These are phyloP conservation scores for Rhodotorula sp. DNA, from an alignment of 1,284 basidiomycete genomes.

Conservation along the genomic window DNA sequence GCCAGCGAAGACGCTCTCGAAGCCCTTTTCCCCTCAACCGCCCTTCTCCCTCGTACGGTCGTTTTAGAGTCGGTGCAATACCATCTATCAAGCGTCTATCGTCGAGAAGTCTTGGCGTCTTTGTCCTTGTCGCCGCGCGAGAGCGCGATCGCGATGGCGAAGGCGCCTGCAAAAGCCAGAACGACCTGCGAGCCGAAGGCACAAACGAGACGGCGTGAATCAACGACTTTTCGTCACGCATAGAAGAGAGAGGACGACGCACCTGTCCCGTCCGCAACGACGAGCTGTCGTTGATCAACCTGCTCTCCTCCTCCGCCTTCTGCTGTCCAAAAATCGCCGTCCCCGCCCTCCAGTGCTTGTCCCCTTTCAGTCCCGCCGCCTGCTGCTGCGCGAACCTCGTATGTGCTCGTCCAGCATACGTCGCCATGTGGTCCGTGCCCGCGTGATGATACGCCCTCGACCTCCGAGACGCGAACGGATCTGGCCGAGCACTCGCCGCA, in stretches of 20 bases:
- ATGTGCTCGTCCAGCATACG: constrained; percentile 21
- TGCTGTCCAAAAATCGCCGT: constrained; percentile 27
- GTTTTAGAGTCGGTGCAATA: background rate
- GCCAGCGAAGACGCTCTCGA: no score
- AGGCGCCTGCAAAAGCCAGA: constrained; percentile 1
- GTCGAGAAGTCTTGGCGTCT: background rate
- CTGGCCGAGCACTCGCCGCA: constrained; percentile 8
- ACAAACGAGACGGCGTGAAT: no score
- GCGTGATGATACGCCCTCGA: background rate
- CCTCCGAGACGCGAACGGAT: constrained; percentile 25
- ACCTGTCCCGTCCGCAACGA: constrained; percentile 34
- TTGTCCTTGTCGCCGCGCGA: background rate
- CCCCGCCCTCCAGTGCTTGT: constrained; percentile 23
- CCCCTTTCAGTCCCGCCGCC: background rate
- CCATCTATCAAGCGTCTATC: background rate
- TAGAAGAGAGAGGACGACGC: background rate
- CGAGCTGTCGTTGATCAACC: constrained; percentile 39
- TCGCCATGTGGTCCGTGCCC: constrained; percentile 28
- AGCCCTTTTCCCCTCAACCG: no score
- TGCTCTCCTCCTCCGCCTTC: constrained; percentile 34
- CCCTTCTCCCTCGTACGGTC: no score
- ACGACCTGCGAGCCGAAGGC: background rate
- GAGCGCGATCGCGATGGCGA: background rate
- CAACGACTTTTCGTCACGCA: no score
- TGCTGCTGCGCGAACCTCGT: background rate